phyloP scores from a whole-genome alignment of 352 stramenopile genomes.

The Globisporangium yorkense region DNA sequence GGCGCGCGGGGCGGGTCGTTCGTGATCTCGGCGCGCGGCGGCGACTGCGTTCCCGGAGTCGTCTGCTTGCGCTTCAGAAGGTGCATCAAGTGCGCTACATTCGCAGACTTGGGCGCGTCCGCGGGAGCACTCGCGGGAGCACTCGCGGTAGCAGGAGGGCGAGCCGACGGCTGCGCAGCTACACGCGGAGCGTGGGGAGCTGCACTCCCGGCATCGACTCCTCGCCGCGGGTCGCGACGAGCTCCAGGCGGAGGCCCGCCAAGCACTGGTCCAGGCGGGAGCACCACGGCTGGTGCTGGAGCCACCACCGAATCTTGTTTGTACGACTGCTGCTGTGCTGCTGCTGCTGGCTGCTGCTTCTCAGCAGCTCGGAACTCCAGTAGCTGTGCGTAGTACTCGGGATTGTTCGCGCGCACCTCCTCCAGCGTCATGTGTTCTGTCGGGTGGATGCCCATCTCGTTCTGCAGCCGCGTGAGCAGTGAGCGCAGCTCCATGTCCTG shows the following conservation, averaged over 20 bases:
- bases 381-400: constrained; percentile 79
- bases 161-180: background rate
- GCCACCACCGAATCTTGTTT: background rate
- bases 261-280: constrained; percentile 7
- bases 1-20: constrained; percentile 51
- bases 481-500: constrained; percentile 77
- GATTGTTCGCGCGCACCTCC: constrained; percentile 83
- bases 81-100: constrained; percentile 79
- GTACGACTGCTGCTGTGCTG: background rate
- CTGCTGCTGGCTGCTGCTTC: constrained; percentile 11
- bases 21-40: constrained; percentile 36
- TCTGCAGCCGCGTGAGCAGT: constrained; percentile 80
- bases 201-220: background rate
- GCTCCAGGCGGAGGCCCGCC: constrained; percentile 5
- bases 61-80: constrained; percentile 70
- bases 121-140: background rate
- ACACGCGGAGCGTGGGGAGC: background rate
- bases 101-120: constrained; percentile 44
- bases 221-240: background rate
- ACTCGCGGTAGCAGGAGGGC: background rate
- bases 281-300: background rate
- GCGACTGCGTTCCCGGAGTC: constrained; percentile 13
- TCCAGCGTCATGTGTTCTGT: constrained; percentile 83
- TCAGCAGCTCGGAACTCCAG: constrained; percentile 48
- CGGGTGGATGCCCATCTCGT: constrained; percentile 84